A percentile compares a stretch with the other conserved stretches of the same genome.
Conservation (phyloP, 1,139 yeast genomes). For the Suhomyces bolitotheri region DNA sequence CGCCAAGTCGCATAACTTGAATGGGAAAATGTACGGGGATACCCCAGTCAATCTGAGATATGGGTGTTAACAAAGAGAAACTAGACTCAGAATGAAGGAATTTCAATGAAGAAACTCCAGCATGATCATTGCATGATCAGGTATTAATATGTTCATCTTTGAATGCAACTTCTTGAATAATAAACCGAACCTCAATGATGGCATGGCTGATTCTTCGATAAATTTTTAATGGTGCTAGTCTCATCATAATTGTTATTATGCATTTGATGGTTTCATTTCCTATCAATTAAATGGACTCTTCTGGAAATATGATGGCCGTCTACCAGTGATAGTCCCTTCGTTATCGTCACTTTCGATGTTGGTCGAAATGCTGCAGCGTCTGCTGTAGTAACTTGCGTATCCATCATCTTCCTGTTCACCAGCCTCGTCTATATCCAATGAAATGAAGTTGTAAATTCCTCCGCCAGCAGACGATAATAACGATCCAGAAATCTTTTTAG, state of each 20-base stretch:
- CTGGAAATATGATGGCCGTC: conserved; percentile 15
- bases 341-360: conserved; percentile 13
- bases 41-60: too few relatives aligned
- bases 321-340: conserved; percentile 11
- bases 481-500: conserved; percentile 25
- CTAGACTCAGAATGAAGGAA: not conserved
- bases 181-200: too few relatives aligned
- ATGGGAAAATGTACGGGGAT: too few relatives aligned
- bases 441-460: conserved; percentile 23
- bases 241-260: too few relatives aligned
- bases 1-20: too few relatives aligned
- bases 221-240: too few relatives aligned
- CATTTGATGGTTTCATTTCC: too few relatives aligned
- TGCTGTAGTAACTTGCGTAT: conserved; percentile 7
- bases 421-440: conserved; percentile 31
- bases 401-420: conserved; percentile 29
- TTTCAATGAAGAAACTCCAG: not conserved
- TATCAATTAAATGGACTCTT: conserved; percentile 20
- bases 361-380: conserved; percentile 9
- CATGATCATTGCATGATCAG: too few relatives aligned
- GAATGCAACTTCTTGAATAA: too few relatives aligned
- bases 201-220: too few relatives aligned
- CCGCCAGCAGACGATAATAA: conserved; percentile 28
- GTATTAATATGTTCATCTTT: too few relatives aligned
- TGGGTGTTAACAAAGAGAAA: too few relatives aligned